Evolutionary conservation across 2,329 filamentous ascomycete species (phyloP).

Genomic region (Biscogniauxia marginata): DNA sequence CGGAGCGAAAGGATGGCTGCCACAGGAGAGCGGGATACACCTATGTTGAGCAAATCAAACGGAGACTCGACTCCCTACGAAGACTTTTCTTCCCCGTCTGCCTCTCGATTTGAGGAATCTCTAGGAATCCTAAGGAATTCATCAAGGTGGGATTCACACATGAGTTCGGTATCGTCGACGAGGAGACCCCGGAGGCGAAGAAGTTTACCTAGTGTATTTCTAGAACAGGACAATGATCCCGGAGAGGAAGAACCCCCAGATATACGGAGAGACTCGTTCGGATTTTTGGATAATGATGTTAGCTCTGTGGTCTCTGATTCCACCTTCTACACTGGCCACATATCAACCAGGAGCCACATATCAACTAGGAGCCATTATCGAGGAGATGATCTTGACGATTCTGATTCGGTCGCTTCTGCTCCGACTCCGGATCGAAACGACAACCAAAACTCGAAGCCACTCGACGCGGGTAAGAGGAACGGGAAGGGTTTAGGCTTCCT

Average conservation of each 20-base stretch:
- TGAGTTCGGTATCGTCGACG: constrained; percentile 18
- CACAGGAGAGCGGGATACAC: constrained; percentile 36
- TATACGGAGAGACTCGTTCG: constrained; percentile 38
- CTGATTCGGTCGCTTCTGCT: constrained; percentile 45
- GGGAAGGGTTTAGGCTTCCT: constrained; percentile 48
- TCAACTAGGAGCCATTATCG: constrained; percentile 36
- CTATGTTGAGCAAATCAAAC: constrained; percentile 38
- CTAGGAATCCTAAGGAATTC: constrained; percentile 29
- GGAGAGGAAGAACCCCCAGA: constrained; percentile 40
- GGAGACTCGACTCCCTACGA: constrained; percentile 25
- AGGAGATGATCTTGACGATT: constrained; percentile 47
- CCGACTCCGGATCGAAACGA: constrained; percentile 31
- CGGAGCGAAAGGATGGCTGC: constrained; percentile 23
- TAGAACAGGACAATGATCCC: constrained; percentile 33
- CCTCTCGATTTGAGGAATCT: constrained; percentile 38
- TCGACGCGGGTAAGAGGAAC: constrained; percentile 36
- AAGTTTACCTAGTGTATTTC: constrained; percentile 35
- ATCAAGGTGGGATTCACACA: constrained; percentile 32
- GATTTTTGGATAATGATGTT: constrained; percentile 43
- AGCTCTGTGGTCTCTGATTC: constrained; percentile 50
- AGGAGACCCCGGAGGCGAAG: constrained; percentile 39
- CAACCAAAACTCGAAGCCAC: constrained; percentile 27
- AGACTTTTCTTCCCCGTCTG: constrained; percentile 23
- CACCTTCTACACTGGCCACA: constrained; percentile 12
- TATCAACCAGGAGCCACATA: constrained; percentile 31